Evolutionary conservation across 192 early-diverging fungal genomes (phyloP), one percentile per base, ranked within the genome.

Genomic region (Podila epigama): DNA sequence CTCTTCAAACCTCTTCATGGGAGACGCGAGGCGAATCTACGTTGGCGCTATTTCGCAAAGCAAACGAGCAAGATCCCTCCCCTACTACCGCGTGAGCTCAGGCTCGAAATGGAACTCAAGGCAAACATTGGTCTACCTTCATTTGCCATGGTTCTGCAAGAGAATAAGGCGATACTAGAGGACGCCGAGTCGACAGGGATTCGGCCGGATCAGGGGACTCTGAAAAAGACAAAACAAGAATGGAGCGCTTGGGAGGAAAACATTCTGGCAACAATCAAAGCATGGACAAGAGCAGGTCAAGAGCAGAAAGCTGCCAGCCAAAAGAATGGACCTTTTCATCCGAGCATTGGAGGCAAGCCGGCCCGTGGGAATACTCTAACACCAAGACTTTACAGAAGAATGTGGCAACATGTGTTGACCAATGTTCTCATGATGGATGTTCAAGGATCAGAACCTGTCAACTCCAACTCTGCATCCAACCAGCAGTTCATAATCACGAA

Each of bases 311-410:
- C 55, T 20, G 32, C 42, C 0, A 27, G 73, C 15, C 59, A 42
- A 44, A 60, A 58, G 20, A 50, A 59, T 1, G 73, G 60, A 0
- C 16, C 53, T 8, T 59, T 64, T 16, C 65, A 68, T 40, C 73
- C 73, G 2, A 68, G 60, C 35, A 68, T 77, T 59, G 73, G 73
- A 4, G 73, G 73, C 5, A 68, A 68, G 51, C 73, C 73, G 16
- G 65, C 66, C 37, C 62, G 39, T 25, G 25, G 60, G 4, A 53
- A 39, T 11, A 60, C 53, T 2, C n/a, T 77, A 33, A 77, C 73
- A 0, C 61, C 32, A 15, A 22, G 73, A 37, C 40, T 77, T 12
- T 77, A 77, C 50, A 56, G 73, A 13, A 44, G 73, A 60, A 58
- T 77, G 54, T 77, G 73, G 73, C 73, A 68, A 29, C 73, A 54